Evolutionary conservation across 306 rosid genomes (phyloP).

Genomic region (Sicyos edulis): DNA sequence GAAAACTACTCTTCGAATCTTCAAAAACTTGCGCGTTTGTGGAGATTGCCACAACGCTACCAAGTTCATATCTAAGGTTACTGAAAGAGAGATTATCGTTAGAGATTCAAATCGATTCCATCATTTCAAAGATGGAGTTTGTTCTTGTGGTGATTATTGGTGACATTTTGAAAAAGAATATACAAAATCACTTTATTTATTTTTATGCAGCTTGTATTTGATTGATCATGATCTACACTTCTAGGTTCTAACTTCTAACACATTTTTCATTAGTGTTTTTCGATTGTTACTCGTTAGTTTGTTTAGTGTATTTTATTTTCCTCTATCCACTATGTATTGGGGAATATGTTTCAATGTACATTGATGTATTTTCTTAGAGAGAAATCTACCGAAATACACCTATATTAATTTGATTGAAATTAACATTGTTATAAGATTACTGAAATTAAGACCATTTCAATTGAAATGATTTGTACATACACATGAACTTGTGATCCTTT

Average conservation of each 20-base stretch:
- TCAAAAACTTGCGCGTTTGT: slow-evolving; percentile 50
- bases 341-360: not conserved
- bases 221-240: not conserved
- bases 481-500: no score
- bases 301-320: not conserved
- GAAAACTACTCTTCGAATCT: slow-evolving; percentile 34
- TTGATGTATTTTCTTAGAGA: no score
- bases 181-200: not conserved
- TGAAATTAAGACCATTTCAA: no score
- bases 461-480: no score
- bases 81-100: slow-evolving; percentile 42
- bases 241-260: not conserved
- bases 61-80: slow-evolving; percentile 33
- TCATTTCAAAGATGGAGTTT: slow-evolving; percentile 43
- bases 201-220: not conserved
- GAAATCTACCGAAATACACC: no score
- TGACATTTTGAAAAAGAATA: slow-evolving; percentile 22
- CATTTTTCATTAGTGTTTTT: not conserved
- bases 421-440: no score
- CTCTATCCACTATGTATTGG: not conserved
- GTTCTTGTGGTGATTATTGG: slow-evolving; percentile 52
- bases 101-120: slow-evolving; percentile 52
- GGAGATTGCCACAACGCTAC: slow-evolving; percentile 41
- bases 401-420: no score
- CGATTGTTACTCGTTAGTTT: not conserved